Evolutionary conservation across 257 asterid genomes (phyloP), one percentile per base, ranked within the genome.

Genomic region (Nicotiana tabacum): DNA sequence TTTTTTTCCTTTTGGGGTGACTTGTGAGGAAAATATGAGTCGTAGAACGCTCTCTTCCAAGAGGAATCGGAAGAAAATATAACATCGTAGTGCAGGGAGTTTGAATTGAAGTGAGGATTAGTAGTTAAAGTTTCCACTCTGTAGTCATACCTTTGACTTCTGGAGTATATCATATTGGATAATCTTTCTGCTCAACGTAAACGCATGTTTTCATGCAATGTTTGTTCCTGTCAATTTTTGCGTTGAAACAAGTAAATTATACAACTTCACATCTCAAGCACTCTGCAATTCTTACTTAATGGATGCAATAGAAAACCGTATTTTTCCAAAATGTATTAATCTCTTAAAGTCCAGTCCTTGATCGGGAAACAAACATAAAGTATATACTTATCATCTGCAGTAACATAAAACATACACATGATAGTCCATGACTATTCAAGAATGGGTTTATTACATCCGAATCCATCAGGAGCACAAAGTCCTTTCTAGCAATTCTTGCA

Each of bases 401-500:
- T 6, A 48, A 48, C 43, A 27, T 43, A 76, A 0, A 48, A 15
- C 13, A 51, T 37, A 48, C 43, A 76, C 29, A 15, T 27, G 64
- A 76, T 76, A 4, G 27, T 76, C 1, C 43, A 76, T 48, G 2
- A 74, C 16, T 6, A 76, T 27, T 51, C 62, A 74, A 51, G 6
- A 48, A 76, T 27, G 80, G 27, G 80, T 6, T 27, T 48, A 46
- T 24, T 51, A 76, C 80, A 76, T 76, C 80, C 4, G 64, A 76
- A 13, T 29, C 64, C 33, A 79, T 82, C 81, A 92, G 27, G 95
- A 91, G 85, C 95, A 92, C 78, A 89, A 85, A 5, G 90, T 92
- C 89, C 80, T 92, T 89, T 92, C 97, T 78, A 92, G 29, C 76
- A 68, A 79, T 81, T 92, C 97, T 84, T 92, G 95, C 90, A 92